Conservation (phyloP, 768 basidiomycete genomes). For the Leccinum rimulosum region DNA sequence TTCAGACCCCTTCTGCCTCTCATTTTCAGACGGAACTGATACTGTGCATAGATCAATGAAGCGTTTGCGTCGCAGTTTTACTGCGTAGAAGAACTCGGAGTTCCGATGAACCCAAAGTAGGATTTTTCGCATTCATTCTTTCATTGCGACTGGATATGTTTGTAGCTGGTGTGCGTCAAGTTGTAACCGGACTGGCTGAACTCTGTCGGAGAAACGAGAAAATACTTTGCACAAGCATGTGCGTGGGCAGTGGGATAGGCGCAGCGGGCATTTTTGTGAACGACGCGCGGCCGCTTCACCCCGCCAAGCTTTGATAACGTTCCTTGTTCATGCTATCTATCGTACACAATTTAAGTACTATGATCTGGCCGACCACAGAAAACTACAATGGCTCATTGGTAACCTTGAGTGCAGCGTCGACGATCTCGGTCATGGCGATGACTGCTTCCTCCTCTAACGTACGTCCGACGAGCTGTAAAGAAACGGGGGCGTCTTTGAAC, state of each 20-base stretch:
- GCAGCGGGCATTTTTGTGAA: too few relatives aligned
- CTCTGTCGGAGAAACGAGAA: too few relatives aligned
- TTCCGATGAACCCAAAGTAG: slow-evolving; percentile 76
- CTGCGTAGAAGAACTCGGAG: slow-evolving; percentile 75
- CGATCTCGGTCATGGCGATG: slow-evolving; percentile 64
- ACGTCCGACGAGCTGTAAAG: slow-evolving; percentile 64
- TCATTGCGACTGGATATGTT: not conserved
- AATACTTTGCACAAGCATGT: too few relatives aligned
- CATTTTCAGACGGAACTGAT: not conserved
- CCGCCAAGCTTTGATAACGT: slow-evolving; percentile 25
- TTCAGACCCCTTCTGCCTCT: slow-evolving; percentile 33
- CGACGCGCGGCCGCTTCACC: too few relatives aligned
- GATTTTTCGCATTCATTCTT: slow-evolving; percentile 19
- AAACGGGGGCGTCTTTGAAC: slow-evolving; percentile 58
- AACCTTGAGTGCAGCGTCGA: slow-evolving; percentile 50
- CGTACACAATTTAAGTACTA: not conserved
- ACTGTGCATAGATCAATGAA: slow-evolving; percentile 65
- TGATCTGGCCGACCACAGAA: not conserved
- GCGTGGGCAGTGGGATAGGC: too few relatives aligned
- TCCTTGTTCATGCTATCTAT: not conserved
- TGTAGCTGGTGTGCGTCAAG: too few relatives aligned
- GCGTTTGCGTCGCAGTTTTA: slow-evolving; percentile 94
- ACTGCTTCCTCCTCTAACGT: slow-evolving; percentile 77
- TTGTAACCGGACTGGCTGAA: too few relatives aligned
- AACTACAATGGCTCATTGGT: not conserved